These are phyloP conservation scores for Annulohypoxylon nitens DNA, from an alignment of 495 filamentous ascomycete species.

Conservation along the genomic window DNA sequence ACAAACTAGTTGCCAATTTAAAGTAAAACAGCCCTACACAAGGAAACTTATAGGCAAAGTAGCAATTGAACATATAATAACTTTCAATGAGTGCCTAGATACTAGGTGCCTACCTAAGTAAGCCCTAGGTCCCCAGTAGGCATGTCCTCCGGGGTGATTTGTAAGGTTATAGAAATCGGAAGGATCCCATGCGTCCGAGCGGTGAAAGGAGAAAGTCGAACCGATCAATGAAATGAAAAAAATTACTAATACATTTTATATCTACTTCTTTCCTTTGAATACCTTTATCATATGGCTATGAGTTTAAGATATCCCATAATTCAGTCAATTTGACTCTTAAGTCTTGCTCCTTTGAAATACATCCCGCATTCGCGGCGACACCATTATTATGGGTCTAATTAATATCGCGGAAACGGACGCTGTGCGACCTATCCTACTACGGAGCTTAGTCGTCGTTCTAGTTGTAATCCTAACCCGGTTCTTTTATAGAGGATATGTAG, in stretches of 20 bases:
- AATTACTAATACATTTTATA: neutral
- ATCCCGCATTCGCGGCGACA: slow-evolving; percentile 1
- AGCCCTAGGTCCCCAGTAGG: too few relatives aligned
- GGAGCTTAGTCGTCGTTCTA: slow-evolving; percentile 29
- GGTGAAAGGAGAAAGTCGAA: neutral
- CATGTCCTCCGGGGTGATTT: neutral
- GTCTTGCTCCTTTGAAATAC: neutral
- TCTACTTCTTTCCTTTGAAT: neutral
- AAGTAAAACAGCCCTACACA: neutral
- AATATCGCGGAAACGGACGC: neutral
- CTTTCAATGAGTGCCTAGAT: too few relatives aligned
- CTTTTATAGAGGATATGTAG: slow-evolving; percentile 41
- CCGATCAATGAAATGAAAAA: neutral
- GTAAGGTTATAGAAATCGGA: neutral
- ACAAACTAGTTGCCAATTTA: neutral
- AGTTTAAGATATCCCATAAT: neutral
- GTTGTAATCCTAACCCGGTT: slow-evolving; percentile 33
- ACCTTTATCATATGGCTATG: neutral
- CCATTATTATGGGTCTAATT: slow-evolving; percentile 10
- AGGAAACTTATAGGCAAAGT: too few relatives aligned
- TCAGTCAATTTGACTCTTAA: neutral
- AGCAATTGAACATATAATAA: too few relatives aligned
- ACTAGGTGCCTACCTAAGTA: too few relatives aligned
- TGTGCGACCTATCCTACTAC: slow-evolving; percentile 16
- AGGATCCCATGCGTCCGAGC: neutral